Percentiles rank a stretch among this genome's conserved stretches.
Conservation (phyloP, 2,329 filamentous ascomycete species). For the Venturia pyrina region DNA sequence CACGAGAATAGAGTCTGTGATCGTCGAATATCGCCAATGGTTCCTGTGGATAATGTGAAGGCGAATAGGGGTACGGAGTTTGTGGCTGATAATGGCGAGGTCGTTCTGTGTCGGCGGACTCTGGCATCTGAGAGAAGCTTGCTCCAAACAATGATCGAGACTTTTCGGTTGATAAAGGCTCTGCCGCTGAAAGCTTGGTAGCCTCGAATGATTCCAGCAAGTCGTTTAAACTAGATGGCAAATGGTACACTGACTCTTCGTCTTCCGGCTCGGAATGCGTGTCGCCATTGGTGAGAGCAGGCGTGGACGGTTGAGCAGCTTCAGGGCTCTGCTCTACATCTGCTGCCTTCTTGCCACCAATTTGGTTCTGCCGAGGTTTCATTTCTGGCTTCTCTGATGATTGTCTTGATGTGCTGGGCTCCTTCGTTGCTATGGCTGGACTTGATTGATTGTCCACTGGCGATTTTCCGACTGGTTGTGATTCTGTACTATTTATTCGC, state of each 20-base stretch:
- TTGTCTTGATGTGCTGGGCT: background rate
- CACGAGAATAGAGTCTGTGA: conserved; percentile 72
- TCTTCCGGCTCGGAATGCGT: conserved; percentile 35
- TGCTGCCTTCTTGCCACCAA: conserved; percentile 19
- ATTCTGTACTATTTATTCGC: conserved; percentile 22
- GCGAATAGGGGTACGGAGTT: conserved; percentile 62
- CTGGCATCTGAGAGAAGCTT: conserved; percentile 68
- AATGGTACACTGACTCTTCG: conserved; percentile 83
- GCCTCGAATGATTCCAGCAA: conserved; percentile 84
- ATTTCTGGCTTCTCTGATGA: background rate
- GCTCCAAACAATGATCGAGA: conserved; percentile 21
- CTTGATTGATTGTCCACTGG: conserved; percentile 38
- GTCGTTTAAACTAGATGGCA: conserved; percentile 81
- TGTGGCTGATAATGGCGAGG: conserved; percentile 78
- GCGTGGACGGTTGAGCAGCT: conserved; percentile 15
- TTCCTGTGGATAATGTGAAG: conserved; percentile 82
- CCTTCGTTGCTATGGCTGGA: conserved; percentile 27
- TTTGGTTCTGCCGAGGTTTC: background rate
- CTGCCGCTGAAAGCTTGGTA: conserved; percentile 59
- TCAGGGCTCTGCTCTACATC: conserved; percentile 32
- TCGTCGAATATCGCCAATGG: conserved; percentile 89
- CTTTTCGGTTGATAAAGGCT: conserved; percentile 18
- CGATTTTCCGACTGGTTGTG: conserved; percentile 36
- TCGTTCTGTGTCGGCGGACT: conserved; percentile 68
- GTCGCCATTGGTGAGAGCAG: conserved; percentile 42